Base-by-base conservation (phyloP, 306 rosid genomes). In the Sophora flavescens region DNA sequence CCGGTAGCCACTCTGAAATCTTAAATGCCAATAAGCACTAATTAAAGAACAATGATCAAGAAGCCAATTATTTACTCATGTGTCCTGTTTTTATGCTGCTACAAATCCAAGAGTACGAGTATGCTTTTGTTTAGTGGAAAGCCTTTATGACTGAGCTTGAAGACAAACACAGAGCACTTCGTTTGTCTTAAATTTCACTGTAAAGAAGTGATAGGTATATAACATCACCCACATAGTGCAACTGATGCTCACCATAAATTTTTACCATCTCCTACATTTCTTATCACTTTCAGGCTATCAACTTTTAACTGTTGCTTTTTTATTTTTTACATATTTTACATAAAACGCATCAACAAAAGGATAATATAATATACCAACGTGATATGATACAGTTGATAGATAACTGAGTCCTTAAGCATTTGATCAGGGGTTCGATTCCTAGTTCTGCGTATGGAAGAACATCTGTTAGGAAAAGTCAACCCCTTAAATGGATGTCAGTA, bases 141-240 rank as follows among this genome's bases (percentile, higher is more conserved):
- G 61, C 39, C 52, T 68, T 50, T 59, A 39, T 30, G 47, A 41
- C 11, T 6, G 66, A 59, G 57, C 71, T 50, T 68, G 48, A 74
- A 16, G 79, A 72, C 83, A 80, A 64, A 54, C 44, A 53, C 13
- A 12, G 42, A 70, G 63, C 66, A 68, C 78, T 75, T 15, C 78
- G 10, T 42, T 42, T 32, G 16, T 36, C 36, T 69, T 32, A 69
- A 42, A 42, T 76, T 53, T 33, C 71, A 75, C 78, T 54, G 65
- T 68, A 17, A 30, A 75, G 81, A 81, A 61, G 81, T 80, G 76
- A 80, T 44, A 9, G 83, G 42, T 51, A n/a, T n/a, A n/a, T n/a
- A 0, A 0, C 73, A 72, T 59, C 53, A 4, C 48, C 33, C 13
- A n/a, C 6, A 7, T 52, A 30, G 72, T 8, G 22, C 76, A 50